These are phyloP conservation scores for Aspergillus eucalypticola DNA, from an alignment of 2,329 filamentous ascomycete species.

Conservation along the genomic window DNA sequence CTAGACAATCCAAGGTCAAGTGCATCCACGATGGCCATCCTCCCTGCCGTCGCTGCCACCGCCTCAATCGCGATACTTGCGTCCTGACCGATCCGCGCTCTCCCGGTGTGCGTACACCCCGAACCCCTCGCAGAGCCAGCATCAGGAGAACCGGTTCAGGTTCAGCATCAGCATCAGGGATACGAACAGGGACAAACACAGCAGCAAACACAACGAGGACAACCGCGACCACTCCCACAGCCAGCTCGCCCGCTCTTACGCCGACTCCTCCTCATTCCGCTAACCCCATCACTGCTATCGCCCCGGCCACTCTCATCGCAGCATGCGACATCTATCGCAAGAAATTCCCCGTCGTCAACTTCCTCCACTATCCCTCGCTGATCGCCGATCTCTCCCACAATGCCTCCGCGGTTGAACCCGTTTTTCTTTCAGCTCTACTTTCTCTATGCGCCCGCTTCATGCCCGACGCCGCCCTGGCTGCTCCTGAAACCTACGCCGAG, in stretches of 20 bases:
- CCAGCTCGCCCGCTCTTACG: not conserved
- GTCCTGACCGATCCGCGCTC: constrained; percentile 33
- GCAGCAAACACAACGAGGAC: too few species aligned
- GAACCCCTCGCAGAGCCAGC: not conserved
- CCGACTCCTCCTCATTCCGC: not conserved
- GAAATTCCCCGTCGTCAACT: constrained; percentile 40
- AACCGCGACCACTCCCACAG: not conserved
- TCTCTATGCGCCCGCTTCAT: constrained; percentile 39
- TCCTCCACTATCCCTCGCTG: constrained; percentile 39
- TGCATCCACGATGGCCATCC: constrained; percentile 37
- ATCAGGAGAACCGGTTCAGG: too few species aligned
- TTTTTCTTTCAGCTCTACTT: constrained; percentile 37
- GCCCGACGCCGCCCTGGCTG: constrained; percentile 23
- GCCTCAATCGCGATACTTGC: constrained; percentile 26
- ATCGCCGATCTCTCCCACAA: constrained; percentile 36
- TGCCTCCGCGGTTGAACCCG: constrained; percentile 32
- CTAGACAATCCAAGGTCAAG: constrained; percentile 39
- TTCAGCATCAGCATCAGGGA: too few species aligned
- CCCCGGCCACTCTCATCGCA: constrained; percentile 33
- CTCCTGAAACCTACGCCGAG: constrained; percentile 33
- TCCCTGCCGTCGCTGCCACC: constrained; percentile 36
- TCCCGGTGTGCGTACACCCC: constrained; percentile 15
- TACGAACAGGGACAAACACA: too few species aligned
- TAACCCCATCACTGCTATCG: constrained; percentile 26
- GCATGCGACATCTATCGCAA: constrained; percentile 39